Evolutionary conservation across 2,329 filamentous ascomycete genomes (phyloP).

Genomic region (Talaromyces marneffei): DNA sequence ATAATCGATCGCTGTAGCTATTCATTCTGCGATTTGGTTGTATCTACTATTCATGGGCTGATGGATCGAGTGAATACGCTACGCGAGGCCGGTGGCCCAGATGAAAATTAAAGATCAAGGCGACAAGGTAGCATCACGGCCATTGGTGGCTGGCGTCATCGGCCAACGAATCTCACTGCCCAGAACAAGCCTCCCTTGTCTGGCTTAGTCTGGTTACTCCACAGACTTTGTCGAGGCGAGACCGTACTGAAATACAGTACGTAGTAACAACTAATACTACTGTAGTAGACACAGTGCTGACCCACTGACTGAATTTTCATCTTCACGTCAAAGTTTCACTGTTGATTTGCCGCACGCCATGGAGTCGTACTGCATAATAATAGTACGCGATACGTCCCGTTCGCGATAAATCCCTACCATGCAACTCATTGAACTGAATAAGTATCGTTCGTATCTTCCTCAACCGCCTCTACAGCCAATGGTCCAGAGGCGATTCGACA

Average conservation of each 20-base stretch:
- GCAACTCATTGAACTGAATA: neutral
- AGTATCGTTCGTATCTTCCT: neutral
- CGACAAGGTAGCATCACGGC: neutral
- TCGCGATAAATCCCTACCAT: neutral
- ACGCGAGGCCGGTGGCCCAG: neutral
- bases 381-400: neutral
- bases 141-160: neutral
- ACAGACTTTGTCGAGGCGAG: neutral
- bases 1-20: neutral
- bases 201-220: neutral
- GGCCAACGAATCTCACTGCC: neutral
- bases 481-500: neutral
- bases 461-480: constrained; percentile 1
- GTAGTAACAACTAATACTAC: neutral
- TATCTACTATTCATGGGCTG: neutral
- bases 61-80: neutral
- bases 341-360: neutral
- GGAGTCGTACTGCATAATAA: constrained; percentile 2
- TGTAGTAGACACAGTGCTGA: neutral
- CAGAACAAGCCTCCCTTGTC: neutral
- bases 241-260: neutral
- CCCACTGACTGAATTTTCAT: neutral
- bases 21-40: neutral
- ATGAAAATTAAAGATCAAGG: neutral
- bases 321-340: neutral